A percentile compares a stretch with the other conserved stretches of the same genome.
Conservation (phyloP, 2,329 filamentous ascomycete species). For the Calonectria pteridis region DNA sequence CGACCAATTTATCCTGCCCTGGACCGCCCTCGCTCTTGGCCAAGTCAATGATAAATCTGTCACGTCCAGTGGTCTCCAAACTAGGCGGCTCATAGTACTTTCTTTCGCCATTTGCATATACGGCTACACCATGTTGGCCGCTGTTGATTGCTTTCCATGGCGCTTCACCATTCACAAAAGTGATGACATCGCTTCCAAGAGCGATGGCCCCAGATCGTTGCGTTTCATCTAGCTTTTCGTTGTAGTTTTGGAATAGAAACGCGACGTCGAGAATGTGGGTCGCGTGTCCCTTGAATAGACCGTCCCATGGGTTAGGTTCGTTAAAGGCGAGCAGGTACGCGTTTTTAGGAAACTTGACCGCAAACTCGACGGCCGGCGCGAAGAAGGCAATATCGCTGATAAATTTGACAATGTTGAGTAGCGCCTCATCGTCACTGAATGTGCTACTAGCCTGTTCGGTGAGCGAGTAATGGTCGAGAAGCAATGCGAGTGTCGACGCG, state of each 20-base stretch:
- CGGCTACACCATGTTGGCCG: background rate
- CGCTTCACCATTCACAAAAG: background rate
- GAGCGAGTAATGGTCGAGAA: background rate
- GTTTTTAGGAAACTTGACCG: background rate
- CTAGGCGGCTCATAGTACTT: background rate
- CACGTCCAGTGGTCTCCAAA: background rate
- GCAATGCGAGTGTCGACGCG: background rate
- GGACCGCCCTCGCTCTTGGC: background rate
- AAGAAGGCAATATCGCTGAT: background rate
- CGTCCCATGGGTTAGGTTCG: background rate
- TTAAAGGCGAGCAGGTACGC: background rate
- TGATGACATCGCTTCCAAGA: background rate
- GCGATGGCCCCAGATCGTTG: background rate
- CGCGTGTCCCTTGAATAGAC: background rate
- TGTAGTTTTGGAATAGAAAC: background rate
- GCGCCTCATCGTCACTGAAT: background rate
- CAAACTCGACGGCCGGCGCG: background rate
- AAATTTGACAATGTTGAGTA: background rate
- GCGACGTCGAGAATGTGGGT: background rate
- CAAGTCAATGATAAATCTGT: background rate
- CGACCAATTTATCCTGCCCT: background rate
- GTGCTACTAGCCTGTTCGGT: background rate
- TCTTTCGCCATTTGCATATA: background rate
- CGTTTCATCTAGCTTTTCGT: background rate
- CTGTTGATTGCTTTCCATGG: background rate